A percentile compares a stretch with the other conserved stretches of the same genome.
phyloP scores from a whole-genome alignment of 1,139 yeast genomes.

The Suhomyces ambrosiae region DNA sequence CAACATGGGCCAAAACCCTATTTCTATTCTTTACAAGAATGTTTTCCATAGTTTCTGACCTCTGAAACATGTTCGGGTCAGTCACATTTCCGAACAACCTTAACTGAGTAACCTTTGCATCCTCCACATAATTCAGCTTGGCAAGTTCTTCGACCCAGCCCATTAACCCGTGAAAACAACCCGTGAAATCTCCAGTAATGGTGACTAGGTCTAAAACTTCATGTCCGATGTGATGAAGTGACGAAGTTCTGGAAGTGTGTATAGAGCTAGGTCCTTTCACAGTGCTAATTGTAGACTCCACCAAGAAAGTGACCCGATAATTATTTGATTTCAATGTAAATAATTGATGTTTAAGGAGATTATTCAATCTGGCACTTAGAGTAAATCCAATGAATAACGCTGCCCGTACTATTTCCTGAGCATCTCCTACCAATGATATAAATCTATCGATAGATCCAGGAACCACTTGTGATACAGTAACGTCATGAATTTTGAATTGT shows the following conservation, averaged over 20 bases:
- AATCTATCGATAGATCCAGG: conserved; percentile 35
- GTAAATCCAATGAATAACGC: conserved; percentile 27
- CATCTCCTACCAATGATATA: conserved; percentile 30
- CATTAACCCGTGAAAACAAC: conserved; percentile 5
- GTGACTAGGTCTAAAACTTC: neutral
- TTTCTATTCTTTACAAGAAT: conserved; percentile 11
- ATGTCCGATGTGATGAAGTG: neutral
- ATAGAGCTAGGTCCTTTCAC: neutral
- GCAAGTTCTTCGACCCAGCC: conserved; percentile 1
- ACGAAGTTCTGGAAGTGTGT: neutral
- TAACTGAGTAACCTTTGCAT: conserved; percentile 13
- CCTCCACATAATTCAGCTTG: conserved; percentile 6
- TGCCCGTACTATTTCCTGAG: conserved; percentile 25
- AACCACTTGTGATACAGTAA: conserved; percentile 23
- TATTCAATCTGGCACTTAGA: conserved; percentile 28
- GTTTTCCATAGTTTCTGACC: conserved; percentile 23
- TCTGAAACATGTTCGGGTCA: conserved; percentile 29
- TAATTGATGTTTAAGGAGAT: conserved; percentile 20
- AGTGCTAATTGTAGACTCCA: neutral
- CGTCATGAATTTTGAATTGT: conserved; percentile 24
- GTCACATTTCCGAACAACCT: conserved; percentile 28
- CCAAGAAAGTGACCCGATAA: conserved; percentile 17
- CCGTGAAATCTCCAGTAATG: conserved; percentile 7
- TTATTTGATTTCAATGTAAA: conserved; percentile 37
- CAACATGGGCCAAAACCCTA: conserved; percentile 2